phyloP scores from a whole-genome alignment of 2,329 filamentous ascomycete genomes.

The Talaromyces marneffei region DNA sequence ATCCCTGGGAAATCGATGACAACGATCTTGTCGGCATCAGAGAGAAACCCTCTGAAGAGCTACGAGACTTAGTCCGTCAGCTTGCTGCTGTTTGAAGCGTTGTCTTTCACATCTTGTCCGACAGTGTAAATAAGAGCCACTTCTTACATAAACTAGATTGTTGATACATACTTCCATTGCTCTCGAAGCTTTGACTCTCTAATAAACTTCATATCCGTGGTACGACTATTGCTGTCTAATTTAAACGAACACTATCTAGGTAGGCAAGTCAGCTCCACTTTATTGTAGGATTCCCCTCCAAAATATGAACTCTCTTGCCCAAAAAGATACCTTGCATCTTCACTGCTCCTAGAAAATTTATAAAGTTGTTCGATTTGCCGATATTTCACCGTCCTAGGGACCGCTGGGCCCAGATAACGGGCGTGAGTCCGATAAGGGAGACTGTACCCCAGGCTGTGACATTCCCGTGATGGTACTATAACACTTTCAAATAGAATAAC shows the following conservation, averaged over 20 bases:
- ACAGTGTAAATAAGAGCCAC: not conserved
- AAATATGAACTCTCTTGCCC: no score
- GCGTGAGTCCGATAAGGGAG: not conserved
- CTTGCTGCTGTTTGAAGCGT: not conserved
- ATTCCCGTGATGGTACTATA: not conserved
- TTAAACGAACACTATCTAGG: no score
- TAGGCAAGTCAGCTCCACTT: not conserved
- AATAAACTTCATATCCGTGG: not conserved
- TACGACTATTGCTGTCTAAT: not conserved
- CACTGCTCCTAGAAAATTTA: no score
- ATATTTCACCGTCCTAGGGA: not conserved
- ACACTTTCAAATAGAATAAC: not conserved
- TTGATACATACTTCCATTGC: not conserved
- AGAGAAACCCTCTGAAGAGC: constrained; percentile 9
- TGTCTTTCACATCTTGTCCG: not conserved
- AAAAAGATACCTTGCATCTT: no score
- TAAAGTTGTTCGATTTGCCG: not conserved
- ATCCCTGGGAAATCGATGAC: constrained; percentile 16
- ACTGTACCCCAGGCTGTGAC: not conserved
- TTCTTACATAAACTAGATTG: not conserved
- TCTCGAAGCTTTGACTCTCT: not conserved
- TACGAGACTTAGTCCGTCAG: not conserved
- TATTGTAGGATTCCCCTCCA: not conserved
- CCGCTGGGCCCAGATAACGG: not conserved
- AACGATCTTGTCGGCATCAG: constrained; percentile 15